phyloP scores from a whole-genome alignment of 768 basidiomycete species.

The Krasilnikovozyma curviuscula region DNA sequence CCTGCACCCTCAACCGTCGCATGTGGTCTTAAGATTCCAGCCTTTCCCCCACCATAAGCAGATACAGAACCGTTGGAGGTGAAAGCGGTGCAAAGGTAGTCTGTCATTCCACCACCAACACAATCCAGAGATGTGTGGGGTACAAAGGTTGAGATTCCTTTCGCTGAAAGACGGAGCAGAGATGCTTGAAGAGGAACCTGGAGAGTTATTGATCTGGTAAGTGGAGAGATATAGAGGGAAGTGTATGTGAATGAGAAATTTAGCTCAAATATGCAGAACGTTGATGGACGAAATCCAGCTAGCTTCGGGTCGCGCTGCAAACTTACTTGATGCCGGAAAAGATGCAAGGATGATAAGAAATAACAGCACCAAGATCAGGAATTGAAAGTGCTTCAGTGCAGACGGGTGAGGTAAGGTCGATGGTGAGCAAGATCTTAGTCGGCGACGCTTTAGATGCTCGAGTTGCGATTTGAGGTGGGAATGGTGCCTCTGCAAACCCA shows the following conservation, averaged over 20 bases:
- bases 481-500: background rate
- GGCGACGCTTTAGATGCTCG: background rate
- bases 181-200: constrained; percentile 58
- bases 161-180: constrained; percentile 56
- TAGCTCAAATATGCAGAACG: background rate
- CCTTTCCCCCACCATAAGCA: too few species aligned
- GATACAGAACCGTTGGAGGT: too few species aligned
- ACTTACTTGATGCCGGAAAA: constrained; percentile 43
- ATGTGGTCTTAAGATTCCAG: too few species aligned
- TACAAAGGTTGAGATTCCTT: constrained; percentile 65
- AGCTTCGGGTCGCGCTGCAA: background rate
- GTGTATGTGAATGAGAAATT: background rate
- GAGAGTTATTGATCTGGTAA: constrained; percentile 42
- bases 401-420: constrained; percentile 26
- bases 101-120: constrained; percentile 70
- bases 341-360: constrained; percentile 72
- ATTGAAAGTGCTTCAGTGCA: constrained; percentile 26
- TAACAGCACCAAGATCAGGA: constrained; percentile 26
- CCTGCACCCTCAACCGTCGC: constrained; percentile 30
- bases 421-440: constrained; percentile 24
- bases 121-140: constrained; percentile 79
- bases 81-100: constrained; percentile 32
- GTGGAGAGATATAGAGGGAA: background rate
- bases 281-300: background rate
- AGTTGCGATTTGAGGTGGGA: background rate